Evolutionary conservation across 1,284 basidiomycete genomes (phyloP), one percentile per base, ranked within the genome.

Genomic region (Fomitopsis betulina): DNA sequence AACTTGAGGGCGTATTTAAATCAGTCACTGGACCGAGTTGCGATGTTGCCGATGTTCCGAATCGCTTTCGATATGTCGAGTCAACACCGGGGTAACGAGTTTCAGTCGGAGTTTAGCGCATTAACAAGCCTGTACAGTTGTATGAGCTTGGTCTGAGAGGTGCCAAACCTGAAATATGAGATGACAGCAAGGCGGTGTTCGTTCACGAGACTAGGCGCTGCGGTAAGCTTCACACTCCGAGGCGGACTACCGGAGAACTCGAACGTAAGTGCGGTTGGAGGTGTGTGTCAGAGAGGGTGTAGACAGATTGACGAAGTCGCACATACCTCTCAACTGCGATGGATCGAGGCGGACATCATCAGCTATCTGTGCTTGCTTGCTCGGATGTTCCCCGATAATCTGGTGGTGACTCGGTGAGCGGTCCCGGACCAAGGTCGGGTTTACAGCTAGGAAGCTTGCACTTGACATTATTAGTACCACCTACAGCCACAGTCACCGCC

Each of bases 151-250:
- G 49, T 32, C 15, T 13, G n/a, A 21, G 12, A 6, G 47, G n/a
- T 35, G 32, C n/a, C 33, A 32, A 7, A n/a, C 32, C 9, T 17
- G 32, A 35, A 15, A 35, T 51, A 37, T 51, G 49, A 2, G 30
- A 51, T 51, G 49, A 35, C 49, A 51, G 49, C 47, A 13, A 51
- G 49, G 49, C 49, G 33, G 49, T 51, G 49, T 51, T 35, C 9
- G 2, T 51, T 51, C 49, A 51, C 32, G 32, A 51, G 49, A 32
- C 33, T 51, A 15, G 49, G 32, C 49, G 49, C 49, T 51, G 49
- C 49, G 32, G 47, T 23, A 51, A 51, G 49, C 49, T 51, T 51
- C 49, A 51, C 35, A 51, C 49, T 51, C 49, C 49, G 49, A 51
- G 45, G 45, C n/a, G 12, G 27, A 9, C 45, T 23, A 25, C 27